A percentile compares a stretch with the other conserved stretches of the same genome.
Conservation (phyloP, 164 flowering plant genomes). For the Protea cynaroides region DNA sequence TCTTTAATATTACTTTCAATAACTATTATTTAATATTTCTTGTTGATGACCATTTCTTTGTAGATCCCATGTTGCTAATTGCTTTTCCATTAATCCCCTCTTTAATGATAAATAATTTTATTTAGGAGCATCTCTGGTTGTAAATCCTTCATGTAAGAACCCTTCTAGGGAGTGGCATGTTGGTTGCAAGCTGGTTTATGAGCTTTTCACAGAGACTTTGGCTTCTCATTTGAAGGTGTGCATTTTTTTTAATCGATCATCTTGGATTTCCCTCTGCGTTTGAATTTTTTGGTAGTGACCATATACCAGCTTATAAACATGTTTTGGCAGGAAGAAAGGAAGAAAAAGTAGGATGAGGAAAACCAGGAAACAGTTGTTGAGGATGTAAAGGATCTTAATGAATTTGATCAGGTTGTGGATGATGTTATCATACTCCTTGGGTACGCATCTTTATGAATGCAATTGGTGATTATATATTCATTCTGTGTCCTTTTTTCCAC, state of each 20-base stretch:
- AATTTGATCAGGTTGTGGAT: constrained; percentile 71
- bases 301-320: neutral
- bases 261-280: too few relatives aligned
- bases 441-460: neutral
- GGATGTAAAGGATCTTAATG: constrained; percentile 70
- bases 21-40: neutral
- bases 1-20: too few relatives aligned
- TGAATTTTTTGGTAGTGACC: neutral
- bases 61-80: too few relatives aligned
- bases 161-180: too few relatives aligned
- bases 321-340: constrained; percentile 67
- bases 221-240: too few relatives aligned
- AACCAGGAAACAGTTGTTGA: constrained; percentile 84
- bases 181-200: too few relatives aligned
- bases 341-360: constrained; percentile 88
- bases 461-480: neutral
- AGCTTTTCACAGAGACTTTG: too few relatives aligned
- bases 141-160: too few relatives aligned
- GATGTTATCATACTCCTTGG: neutral
- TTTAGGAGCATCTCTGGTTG: too few relatives aligned
- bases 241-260: too few relatives aligned
- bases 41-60: neutral
- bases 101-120: too few relatives aligned
- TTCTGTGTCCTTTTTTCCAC: neutral
- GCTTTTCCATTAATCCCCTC: too few relatives aligned